phyloP scores from a whole-genome alignment of 2,329 filamentous ascomycete species.

The Gremmenia infestans region DNA sequence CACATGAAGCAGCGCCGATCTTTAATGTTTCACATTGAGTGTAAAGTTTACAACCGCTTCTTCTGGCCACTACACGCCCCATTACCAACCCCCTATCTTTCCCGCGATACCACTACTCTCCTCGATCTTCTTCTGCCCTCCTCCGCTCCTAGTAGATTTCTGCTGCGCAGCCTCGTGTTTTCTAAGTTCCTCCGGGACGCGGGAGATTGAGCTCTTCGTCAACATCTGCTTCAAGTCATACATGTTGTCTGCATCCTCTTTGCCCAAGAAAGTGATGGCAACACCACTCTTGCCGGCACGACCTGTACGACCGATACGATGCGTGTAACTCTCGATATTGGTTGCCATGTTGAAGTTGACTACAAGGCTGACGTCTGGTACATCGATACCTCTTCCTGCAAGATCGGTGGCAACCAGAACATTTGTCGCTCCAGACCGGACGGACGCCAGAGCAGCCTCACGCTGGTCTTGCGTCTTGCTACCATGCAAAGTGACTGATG shows the following conservation, averaged over 20 bases:
- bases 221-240: conserved; percentile 97
- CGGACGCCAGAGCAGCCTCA: conserved; percentile 82
- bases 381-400: conserved; percentile 95
- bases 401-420: conserved; percentile 94
- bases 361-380: conserved; percentile 87
- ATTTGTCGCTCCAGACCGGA: conserved; percentile 74
- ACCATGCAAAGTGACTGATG: conserved; percentile 84
- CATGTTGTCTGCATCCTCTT: conserved; percentile 83
- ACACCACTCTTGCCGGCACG: conserved; percentile 96
- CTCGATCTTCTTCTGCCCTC: conserved; percentile 44
- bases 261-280: conserved; percentile 90
- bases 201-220: conserved; percentile 79
- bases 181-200: conserved; percentile 85
- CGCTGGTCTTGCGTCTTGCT: conserved; percentile 97
- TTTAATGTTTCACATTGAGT: neutral
- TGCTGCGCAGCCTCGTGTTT: conserved; percentile 90
- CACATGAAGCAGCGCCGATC: too few relatives aligned
- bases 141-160: conserved; percentile 51
- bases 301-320: conserved; percentile 94
- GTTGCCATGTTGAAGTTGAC: conserved; percentile 99
- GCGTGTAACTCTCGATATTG: conserved; percentile 91
- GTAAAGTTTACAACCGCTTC: neutral
- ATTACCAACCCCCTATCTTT: conserved; percentile 32
- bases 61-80: neutral
- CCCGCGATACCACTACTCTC: conserved; percentile 32